Percentiles rank a stretch among this genome's conserved stretches.
Conservation (phyloP, 768 basidiomycete genomes). For the Daedaleopsis sinensis region DNA sequence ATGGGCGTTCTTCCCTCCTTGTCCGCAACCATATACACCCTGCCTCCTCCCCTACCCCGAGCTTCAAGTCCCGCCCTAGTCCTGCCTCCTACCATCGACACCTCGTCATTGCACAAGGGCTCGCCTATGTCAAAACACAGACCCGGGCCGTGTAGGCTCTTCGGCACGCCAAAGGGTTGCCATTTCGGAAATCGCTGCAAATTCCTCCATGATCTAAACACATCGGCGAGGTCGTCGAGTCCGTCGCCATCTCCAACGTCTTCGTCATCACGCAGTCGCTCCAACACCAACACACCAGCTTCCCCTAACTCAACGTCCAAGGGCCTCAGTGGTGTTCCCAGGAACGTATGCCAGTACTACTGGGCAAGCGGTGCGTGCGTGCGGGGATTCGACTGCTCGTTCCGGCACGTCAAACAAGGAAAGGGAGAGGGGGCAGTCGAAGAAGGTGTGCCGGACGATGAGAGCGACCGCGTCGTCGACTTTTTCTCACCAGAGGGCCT, state of each 20-base stretch:
- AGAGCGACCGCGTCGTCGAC: neutral
- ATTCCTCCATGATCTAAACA: conserved; percentile 12
- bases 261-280: conserved; percentile 7
- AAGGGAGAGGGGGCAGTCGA: neutral
- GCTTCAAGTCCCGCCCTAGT: too few relatives aligned
- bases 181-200: conserved; percentile 15
- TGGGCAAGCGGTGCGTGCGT: conserved; percentile 32
- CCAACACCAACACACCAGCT: conserved; percentile 3
- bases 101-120: too few relatives aligned
- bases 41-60: too few relatives aligned
- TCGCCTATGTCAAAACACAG: conserved; percentile 9
- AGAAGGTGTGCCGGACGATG: neutral
- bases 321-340: conserved; percentile 15
- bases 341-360: conserved; percentile 31
- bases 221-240: neutral
- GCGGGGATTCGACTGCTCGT: conserved; percentile 30
- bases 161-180: conserved; percentile 3
- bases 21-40: too few relatives aligned
- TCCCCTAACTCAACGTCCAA: neutral
- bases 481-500: conserved; percentile 13
- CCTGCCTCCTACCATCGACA: too few relatives aligned
- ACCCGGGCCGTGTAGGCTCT: neutral
- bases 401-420: conserved; percentile 22
- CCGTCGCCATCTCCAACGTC: conserved; percentile 1
- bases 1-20: too few relatives aligned